phyloP scores from a whole-genome alignment of 2,329 filamentous ascomycete genomes.

The Trichoderma sp. region DNA sequence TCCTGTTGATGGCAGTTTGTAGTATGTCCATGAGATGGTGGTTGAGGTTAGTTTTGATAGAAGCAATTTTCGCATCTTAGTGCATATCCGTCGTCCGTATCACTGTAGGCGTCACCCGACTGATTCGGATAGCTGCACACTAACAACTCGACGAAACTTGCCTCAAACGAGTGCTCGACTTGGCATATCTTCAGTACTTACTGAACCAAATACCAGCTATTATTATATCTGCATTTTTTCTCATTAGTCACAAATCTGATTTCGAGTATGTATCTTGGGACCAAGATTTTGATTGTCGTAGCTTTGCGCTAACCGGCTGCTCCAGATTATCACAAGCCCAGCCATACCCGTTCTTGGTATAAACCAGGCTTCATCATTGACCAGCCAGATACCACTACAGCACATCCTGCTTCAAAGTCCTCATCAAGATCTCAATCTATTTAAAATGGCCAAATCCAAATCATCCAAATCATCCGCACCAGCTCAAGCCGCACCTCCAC shows the following conservation, averaged over 20 bases:
- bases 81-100: neutral
- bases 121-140: constrained; percentile 3
- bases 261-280: neutral
- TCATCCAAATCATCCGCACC: constrained; percentile 28
- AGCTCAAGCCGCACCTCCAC: neutral
- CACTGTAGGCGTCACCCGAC: neutral
- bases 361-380: neutral
- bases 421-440: neutral
- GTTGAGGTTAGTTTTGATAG: constrained; percentile 1
- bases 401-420: neutral
- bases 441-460: constrained; percentile 37
- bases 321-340: neutral
- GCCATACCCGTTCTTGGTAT: neutral
- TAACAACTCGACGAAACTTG: neutral
- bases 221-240: neutral
- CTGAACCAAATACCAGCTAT: neutral
- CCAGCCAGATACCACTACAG: neutral
- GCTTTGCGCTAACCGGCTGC: neutral
- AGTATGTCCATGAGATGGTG: neutral
- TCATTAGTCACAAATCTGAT: neutral
- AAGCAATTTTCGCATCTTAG: neutral
- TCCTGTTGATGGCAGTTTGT: neutral
- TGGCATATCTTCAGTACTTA: neutral
- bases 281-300: too few species aligned
- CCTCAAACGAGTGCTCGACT: neutral